phyloP scores from a whole-genome alignment of 768 basidiomycete species.

The Mrakia blollopis region DNA sequence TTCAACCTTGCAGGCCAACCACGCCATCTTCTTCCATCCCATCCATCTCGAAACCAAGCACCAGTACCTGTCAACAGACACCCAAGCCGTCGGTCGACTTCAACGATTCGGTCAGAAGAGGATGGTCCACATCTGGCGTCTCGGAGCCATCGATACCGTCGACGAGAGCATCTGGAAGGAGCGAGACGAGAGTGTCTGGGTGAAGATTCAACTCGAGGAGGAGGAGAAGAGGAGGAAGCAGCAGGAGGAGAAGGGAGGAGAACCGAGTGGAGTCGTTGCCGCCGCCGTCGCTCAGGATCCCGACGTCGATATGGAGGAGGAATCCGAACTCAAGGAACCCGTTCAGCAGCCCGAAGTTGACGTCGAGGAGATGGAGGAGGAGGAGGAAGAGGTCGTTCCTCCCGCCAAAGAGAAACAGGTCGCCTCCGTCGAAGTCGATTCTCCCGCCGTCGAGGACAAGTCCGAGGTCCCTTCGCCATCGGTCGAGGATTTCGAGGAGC shows the following conservation, averaged over 20 bases:
- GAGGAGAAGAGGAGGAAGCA: too few relatives aligned
- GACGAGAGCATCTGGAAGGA: slow-evolving; percentile 69
- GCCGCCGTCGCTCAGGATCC: not conserved
- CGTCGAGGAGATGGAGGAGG: not conserved
- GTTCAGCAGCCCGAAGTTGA: not conserved
- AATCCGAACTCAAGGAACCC: not conserved
- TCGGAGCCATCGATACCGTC: slow-evolving; percentile 79
- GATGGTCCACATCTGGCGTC: slow-evolving; percentile 74
- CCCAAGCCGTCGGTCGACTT: slow-evolving; percentile 45
- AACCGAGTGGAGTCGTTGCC: not conserved
- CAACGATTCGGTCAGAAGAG: slow-evolving; percentile 78
- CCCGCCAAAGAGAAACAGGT: not conserved
- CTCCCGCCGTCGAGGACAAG: too few relatives aligned
- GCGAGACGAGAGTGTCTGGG: slow-evolving; percentile 33
- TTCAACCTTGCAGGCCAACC: slow-evolving; percentile 47
- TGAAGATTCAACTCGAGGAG: not conserved
- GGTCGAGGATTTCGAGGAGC: too few relatives aligned
- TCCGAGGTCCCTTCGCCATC: too few relatives aligned
- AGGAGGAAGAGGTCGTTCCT: not conserved
- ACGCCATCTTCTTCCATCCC: slow-evolving; percentile 90
- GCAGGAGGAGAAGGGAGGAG: slow-evolving; percentile 11
- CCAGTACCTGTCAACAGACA: slow-evolving; percentile 57
- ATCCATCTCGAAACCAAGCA: slow-evolving; percentile 72
- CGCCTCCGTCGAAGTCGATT: too few relatives aligned
- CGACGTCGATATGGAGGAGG: not conserved